Base-by-base conservation (phyloP, 2,329 filamentous ascomycete genomes). In the Aspergillus fijiensis region DNA sequence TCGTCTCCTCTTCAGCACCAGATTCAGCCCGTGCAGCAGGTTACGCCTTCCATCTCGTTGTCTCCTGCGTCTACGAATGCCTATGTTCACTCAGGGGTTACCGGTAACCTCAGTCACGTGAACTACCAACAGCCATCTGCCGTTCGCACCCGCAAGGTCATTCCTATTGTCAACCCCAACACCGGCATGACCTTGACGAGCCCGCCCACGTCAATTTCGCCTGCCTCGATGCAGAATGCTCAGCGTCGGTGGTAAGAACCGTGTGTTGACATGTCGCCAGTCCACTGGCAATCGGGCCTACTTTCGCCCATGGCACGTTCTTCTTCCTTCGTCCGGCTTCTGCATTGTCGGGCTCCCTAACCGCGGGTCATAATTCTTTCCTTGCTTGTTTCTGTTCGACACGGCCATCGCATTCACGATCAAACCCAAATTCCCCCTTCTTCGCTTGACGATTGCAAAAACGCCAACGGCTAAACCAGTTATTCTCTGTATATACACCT, bases 141-240 rank as follows among this genome's bases (percentile, higher is more conserved):
- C 63, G 91, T 93, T 65, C 91, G 95, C 68, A 87, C 89, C 60
- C 91, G 92, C 78, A 98, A 97, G 77, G 92, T 95, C 72, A 98
- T 98, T 68, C 94, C 94, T 61, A 99, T 99, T 76, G 91, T 98
- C 79, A 96, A 99, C 83, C 95, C 95, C 57, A 90, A 86, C 68
- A 97, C 94, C 59, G 92, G 95, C 72, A 87, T 92, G 76, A 86
- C 87, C 72, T 89, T 97, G 82, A 88, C 92, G 59, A 96, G 92
- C 81, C 94, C 94, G 67, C 92, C 94, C 27, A 89, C 89, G 63
- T 87, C 85, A 65, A 84, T 88, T 72, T 87, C 86, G 58, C 86
- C 87, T 61, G 84, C 81, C 73, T 82, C 86, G 79, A 84, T 85
- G 81, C 86, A 87, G 80, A 69, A 72, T 63, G 71, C 69, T 63